Base-by-base conservation (phyloP, 1,284 basidiomycete genomes). In the Malassezia nana region DNA sequence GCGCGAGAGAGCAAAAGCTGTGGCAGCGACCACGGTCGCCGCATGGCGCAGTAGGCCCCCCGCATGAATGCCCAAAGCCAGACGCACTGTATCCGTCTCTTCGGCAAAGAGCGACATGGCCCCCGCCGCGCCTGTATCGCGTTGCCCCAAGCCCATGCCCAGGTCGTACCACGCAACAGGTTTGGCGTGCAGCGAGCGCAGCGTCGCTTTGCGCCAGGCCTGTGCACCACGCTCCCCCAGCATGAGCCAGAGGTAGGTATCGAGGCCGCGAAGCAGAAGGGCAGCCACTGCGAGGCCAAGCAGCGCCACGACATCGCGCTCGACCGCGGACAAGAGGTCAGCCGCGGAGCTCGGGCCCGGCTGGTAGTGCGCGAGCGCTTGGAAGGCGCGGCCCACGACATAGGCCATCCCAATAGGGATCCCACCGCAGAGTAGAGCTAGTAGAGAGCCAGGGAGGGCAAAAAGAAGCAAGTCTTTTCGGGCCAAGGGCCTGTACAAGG, bases 41-140 rank as follows among this genome's bases (percentile, higher is more conserved):
- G 86, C 65, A 74, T 88, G 83, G 74, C 92, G 87, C 42, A 94
- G 67, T 50, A 89, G 74, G 64, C 83, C 80, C 8, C 89, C 90
- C 20, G 84, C 78, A 4, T 85, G 82, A 31, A 87, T 79, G 1
- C 87, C 86, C 15, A 84, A 82, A 0, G 88, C 91, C 51, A 83
- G 79, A 42, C 91, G 83, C 16, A 96, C 84, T 55, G 95, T 88
- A 74, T 98, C 91, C 3, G 88, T 92, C 75, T 96, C 90, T 63
- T 90, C 94, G 67, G 86, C 82, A 72, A 95, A 95, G 71, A 89
- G 88, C 48, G 87, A 83, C 89, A 95, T 94, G 40, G 95, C 78
- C 16, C 91, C 91, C 54, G 86, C 91, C 44, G 89, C 87, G 56
- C 89, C 88, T 35, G 79, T 78, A 38, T 81, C 47, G 6, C 16